These are phyloP conservation scores for Thelonectria olida DNA, from an alignment of 2,329 filamentous ascomycete genomes.

Conservation along the genomic window DNA sequence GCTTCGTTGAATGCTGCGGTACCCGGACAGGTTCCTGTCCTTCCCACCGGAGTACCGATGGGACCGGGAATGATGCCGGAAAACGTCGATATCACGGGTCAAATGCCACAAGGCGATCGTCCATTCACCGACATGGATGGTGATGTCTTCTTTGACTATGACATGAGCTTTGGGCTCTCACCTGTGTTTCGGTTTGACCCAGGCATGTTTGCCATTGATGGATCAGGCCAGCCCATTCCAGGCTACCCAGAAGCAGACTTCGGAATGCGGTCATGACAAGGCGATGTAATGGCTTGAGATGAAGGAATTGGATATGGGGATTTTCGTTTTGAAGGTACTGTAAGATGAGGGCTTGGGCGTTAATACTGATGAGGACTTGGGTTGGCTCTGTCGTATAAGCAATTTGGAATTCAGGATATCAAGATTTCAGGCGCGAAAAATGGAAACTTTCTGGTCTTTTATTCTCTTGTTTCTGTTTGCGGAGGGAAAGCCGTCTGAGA, in stretches of 20 bases:
- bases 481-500: constrained; percentile 25
- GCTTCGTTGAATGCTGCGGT: constrained; percentile 23
- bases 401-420: neutral
- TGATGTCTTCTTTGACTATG: constrained; percentile 41
- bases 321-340: neutral
- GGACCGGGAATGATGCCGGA: constrained; percentile 25
- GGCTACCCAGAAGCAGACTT: constrained; percentile 37
- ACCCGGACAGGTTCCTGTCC: constrained; percentile 24
- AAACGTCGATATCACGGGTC: constrained; percentile 26
- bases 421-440: constrained; percentile 8
- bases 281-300: neutral
- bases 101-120: constrained; percentile 31
- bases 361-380: neutral
- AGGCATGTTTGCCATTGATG: constrained; percentile 38
- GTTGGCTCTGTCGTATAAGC: neutral
- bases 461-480: neutral
- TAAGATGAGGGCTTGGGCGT: neutral
- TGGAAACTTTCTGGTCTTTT: constrained; percentile 10
- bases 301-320: neutral
- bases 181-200: constrained; percentile 41
- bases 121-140: constrained; percentile 38
- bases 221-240: constrained; percentile 34
- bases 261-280: constrained; percentile 31
- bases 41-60: constrained; percentile 9
- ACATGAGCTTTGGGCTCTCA: constrained; percentile 42